Percentiles rank a stretch among this genome's conserved stretches.
Conservation (phyloP, 2,329 filamentous ascomycete species). For the Claviceps purpurea region DNA sequence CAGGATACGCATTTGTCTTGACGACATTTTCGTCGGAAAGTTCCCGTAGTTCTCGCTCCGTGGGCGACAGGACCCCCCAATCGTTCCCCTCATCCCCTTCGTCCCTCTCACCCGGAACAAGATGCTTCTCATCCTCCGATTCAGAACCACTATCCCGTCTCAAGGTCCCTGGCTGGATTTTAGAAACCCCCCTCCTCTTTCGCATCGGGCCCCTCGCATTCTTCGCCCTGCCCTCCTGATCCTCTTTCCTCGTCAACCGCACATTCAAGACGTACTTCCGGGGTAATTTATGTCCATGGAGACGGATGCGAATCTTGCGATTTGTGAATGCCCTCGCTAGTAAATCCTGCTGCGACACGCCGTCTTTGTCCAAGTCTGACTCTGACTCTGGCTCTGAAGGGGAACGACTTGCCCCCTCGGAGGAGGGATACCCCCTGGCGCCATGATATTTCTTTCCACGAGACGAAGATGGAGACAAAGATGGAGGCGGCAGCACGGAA, state of each 20-base stretch:
- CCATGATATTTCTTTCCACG: background rate
- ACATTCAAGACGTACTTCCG: slow-evolving; percentile 39
- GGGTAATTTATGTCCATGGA: slow-evolving; percentile 41
- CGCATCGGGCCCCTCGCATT: slow-evolving; percentile 1
- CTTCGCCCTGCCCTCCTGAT: slow-evolving; percentile 19
- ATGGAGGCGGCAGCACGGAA: slow-evolving; percentile 31
- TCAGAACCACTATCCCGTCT: too few species aligned
- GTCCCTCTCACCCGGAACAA: slow-evolving; percentile 10
- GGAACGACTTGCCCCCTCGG: slow-evolving; percentile 12
- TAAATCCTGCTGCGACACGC: slow-evolving; percentile 29
- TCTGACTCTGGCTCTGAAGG: slow-evolving; percentile 5
- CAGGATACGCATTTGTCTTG: slow-evolving; percentile 50
- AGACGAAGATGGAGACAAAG: too few species aligned
- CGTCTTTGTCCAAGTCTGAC: background rate
- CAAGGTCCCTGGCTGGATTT: background rate
- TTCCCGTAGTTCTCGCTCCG: slow-evolving; percentile 29
- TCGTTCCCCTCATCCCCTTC: background rate
- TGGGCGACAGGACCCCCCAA: slow-evolving; percentile 15
- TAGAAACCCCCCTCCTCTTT: background rate
- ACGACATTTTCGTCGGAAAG: slow-evolving; percentile 41
- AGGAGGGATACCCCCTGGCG: slow-evolving; percentile 17
- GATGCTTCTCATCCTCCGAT: slow-evolving; percentile 7
- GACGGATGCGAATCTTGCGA: slow-evolving; percentile 42
- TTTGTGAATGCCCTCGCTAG: slow-evolving; percentile 37
- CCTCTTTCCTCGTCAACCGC: slow-evolving; percentile 34